phyloP scores from a whole-genome alignment of 202 grass and related monocot species.

The Hordeum pubiflorum region DNA sequence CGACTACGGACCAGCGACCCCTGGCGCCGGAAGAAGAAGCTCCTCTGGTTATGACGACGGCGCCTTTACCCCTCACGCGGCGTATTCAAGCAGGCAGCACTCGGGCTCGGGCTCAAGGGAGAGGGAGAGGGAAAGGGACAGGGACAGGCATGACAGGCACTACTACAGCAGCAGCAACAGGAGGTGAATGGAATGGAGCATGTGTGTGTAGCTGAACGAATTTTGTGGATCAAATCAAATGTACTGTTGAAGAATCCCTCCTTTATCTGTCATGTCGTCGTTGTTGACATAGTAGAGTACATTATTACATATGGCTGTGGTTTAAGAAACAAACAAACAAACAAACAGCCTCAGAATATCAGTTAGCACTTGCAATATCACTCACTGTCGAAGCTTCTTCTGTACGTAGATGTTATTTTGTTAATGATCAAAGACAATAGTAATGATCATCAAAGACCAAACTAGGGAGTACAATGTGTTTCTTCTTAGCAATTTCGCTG shows the following conservation, averaged over 20 bases:
- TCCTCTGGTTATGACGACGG: slow-evolving; percentile 34
- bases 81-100: slow-evolving; percentile 1
- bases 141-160: background rate
- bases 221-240: background rate
- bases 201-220: background rate
- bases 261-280: background rate
- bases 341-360: too few species aligned
- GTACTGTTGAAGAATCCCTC: background rate
- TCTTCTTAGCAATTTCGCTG: too few species aligned
- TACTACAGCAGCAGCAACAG: background rate
- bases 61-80: background rate
- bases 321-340: too few species aligned
- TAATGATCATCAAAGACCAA: too few species aligned
- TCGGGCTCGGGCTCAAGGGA: background rate
- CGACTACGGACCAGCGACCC: slow-evolving; percentile 19
- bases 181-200: background rate
- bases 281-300: too few species aligned
- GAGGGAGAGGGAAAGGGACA: background rate
- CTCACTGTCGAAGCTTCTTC: too few species aligned
- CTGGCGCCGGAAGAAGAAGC: slow-evolving; percentile 35
- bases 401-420: too few species aligned
- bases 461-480: too few species aligned
- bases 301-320: too few species aligned
- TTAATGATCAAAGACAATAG: too few species aligned
- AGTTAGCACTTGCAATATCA: too few species aligned